Base-by-base conservation (phyloP, 2,329 filamentous ascomycete genomes). In the Botrytis squamosa region DNA sequence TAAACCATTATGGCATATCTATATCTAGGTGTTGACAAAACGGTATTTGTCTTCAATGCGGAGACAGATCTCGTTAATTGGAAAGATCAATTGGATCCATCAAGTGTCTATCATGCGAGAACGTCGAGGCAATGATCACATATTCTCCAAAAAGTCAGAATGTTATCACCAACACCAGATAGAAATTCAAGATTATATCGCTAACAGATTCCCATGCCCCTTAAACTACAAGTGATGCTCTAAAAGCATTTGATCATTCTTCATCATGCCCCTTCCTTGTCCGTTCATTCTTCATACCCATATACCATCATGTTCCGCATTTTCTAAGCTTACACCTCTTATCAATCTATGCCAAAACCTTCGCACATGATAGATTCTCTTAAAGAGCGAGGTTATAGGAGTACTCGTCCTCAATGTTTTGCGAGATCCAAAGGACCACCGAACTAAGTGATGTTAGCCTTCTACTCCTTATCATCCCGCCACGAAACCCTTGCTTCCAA, bases 391-490 rank as follows among this genome's bases (percentile, higher is more conserved):
- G 82, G 81, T 91, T 91, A 82, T 92, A 92, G 65, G 89, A 87
- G 78, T 91, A 92, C 82, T 92, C 90, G 79, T 91, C 90, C 84
- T 92, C 90, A 88, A 92, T 91, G 79, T 92, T 92, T 85, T 92
- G 90, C 83, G 87, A 90, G 72, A 92, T 83, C 90, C 90, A 92
- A 60, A 92, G 85, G 75, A 91, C 87, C 66, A 90, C 89, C 36
- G 87, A 88, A 82, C 88, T 89, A 76, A 55, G n/a, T 14, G 3
- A 29, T 38, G 74, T 80, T 71, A 80, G 77, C 38, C 72, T 52
- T 18, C 40, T 70, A 55, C 40, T 22, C 62, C 29, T 25, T 40
- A 4, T 33, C 18, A 14, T 25, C 22, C 52, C 40, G 44, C 6
- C 16, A 16, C 18, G 10, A 9, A 40, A 18, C 18, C 65, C 44